phyloP scores from a whole-genome alignment of 306 rosid species.

The Trifolium repens region DNA sequence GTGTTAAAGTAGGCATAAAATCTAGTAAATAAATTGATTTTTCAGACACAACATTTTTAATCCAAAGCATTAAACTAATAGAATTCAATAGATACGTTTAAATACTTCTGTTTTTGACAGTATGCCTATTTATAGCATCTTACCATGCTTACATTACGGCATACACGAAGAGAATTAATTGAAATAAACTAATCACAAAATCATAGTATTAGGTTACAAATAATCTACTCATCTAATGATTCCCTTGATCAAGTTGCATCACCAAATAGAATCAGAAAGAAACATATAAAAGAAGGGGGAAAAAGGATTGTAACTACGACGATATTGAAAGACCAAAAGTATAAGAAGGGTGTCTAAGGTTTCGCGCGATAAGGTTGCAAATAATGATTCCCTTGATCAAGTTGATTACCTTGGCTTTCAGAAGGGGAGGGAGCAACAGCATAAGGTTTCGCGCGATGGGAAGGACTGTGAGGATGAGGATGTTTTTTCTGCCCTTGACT shows the following conservation, averaged over 20 bases:
- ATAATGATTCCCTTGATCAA: too few species aligned
- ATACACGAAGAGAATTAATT: constrained; percentile 22
- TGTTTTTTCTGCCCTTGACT: constrained; percentile 44
- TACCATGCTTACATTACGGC: background rate
- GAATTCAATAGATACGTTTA: constrained; percentile 32
- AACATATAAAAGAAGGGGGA: background rate
- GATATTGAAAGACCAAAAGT: constrained; percentile 16
- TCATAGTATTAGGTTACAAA: constrained; percentile 11
- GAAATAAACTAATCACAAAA: constrained; percentile 10
- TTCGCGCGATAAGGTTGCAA: too few species aligned
- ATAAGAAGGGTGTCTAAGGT: constrained; percentile 15
- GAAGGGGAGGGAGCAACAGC: constrained; percentile 68
- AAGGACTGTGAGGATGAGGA: constrained; percentile 40
- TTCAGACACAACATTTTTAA: background rate
- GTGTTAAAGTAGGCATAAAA: constrained; percentile 37
- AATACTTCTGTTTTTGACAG: constrained; percentile 3
- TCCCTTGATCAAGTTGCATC: constrained; percentile 22
- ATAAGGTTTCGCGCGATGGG: constrained; percentile 49
- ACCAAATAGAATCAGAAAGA: background rate
- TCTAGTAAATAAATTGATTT: constrained; percentile 30
- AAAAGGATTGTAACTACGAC: background rate
- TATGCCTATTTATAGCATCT: constrained; percentile 15
- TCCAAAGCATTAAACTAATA: constrained; percentile 24
- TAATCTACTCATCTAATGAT: background rate
- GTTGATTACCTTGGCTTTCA: constrained; percentile 62